phyloP scores from a whole-genome alignment of 1,139 yeast genomes.

The Magnusiomyces starmeri region DNA sequence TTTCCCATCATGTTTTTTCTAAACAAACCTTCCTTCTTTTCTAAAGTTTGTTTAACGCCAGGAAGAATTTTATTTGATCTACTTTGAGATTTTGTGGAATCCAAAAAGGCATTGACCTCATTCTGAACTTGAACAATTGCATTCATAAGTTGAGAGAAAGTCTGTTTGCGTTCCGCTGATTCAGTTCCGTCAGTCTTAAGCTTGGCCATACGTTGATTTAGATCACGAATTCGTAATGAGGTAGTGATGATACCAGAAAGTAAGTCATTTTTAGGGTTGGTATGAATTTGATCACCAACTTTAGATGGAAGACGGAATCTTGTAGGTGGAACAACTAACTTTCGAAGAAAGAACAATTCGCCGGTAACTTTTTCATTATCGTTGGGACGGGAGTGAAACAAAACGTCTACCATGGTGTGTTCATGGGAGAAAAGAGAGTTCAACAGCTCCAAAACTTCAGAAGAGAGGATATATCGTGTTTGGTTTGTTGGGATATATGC shows the following conservation, averaged over 20 bases:
- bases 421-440: constrained; percentile 71
- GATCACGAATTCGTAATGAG: constrained; percentile 73
- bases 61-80: constrained; percentile 75
- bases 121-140: constrained; percentile 91
- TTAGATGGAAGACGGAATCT: constrained; percentile 95
- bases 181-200: constrained; percentile 60
- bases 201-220: constrained; percentile 56
- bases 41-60: constrained; percentile 95
- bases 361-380: constrained; percentile 49
- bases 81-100: constrained; percentile 80
- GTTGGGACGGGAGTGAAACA: constrained; percentile 75
- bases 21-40: constrained; percentile 96
- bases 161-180: constrained; percentile 62
- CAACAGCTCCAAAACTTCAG: constrained; percentile 76
- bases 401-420: constrained; percentile 32
- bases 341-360: constrained; percentile 86
- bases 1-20: constrained; percentile 99
- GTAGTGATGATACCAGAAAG: constrained; percentile 74
- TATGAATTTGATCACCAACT: constrained; percentile 93
- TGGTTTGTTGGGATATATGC: constrained; percentile 34
- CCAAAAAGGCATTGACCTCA: constrained; percentile 90
- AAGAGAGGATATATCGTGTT: constrained; percentile 76
- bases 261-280: constrained; percentile 86
- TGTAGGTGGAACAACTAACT: constrained; percentile 91
- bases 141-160: constrained; percentile 88